phyloP scores from a whole-genome alignment of 345 rosid species.

The Jatropha curcas region DNA sequence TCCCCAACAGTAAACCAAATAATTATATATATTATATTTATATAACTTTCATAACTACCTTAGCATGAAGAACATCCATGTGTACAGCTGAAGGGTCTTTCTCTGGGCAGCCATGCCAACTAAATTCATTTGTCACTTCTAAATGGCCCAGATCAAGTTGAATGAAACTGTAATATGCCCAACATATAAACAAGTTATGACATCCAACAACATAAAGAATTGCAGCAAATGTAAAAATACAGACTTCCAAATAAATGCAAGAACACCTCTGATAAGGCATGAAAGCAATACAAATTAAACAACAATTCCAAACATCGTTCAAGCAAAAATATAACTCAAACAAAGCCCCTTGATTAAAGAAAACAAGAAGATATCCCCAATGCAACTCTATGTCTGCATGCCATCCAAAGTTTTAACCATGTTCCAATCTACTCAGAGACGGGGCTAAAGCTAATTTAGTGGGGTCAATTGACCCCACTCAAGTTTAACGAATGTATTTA shows the following conservation, averaged over 20 bases:
- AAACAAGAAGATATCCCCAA: background rate
- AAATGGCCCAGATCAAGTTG: constrained; percentile 94
- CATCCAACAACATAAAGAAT: constrained; percentile 4
- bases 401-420: background rate
- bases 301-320: background rate
- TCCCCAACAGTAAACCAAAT: constrained; percentile 8
- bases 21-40: background rate
- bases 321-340: background rate
- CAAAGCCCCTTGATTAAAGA: background rate
- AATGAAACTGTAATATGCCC: constrained; percentile 66
- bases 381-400: background rate
- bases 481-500: no score
- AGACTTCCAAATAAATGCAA: constrained; percentile 1
- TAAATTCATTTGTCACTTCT: constrained; percentile 81
- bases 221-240: background rate
- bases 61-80: constrained; percentile 89
- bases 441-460: no score
- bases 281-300: background rate
- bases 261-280: background rate
- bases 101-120: constrained; percentile 89
- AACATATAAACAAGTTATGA: constrained; percentile 15
- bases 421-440: background rate
- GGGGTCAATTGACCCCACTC: no score
- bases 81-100: constrained; percentile 92
- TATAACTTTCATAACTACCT: constrained; percentile 61